Base-by-base conservation (phyloP, 257 asterid genomes). In the Echites panduratus region DNA sequence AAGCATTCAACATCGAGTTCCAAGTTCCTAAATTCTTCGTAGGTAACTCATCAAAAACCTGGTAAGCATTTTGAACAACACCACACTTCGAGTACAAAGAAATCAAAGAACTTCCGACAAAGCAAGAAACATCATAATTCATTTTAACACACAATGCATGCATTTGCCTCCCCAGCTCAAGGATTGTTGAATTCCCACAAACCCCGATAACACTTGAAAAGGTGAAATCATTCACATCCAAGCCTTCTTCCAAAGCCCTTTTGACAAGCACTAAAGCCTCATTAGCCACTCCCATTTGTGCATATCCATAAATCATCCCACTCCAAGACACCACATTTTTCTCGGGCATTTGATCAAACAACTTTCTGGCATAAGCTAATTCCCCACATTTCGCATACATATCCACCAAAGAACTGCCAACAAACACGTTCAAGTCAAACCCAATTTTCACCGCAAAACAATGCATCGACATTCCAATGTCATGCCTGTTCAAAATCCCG, bases 311-410 rank as follows among this genome's bases (percentile, higher is more conserved):
- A 62, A 91, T 91, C 91, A 93, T 85, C 62, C 92, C 90, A 75
- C 87, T 91, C 98, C 97, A 93, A 2, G 97, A 85, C 66, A 93
- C 98, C 69, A 89, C 92, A 82, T 91, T 93, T 73, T 81, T 85
- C 3, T 79, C 86, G 0, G 98, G 96, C 96, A 94, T 91, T 84
- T 80, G 86, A 73, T 91, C 97, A 16, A 94, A 94, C 97, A 91
- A 2, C 78, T 82, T 84, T 82, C 95, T 76, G 7, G 97, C 96
- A 70, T 80, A 78, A 0, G 44, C 74, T 44, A 91, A 68, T 24
- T 74, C 79, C 75, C 91, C 91, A 56, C 94, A 89, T 81, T 93
- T 89, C 0, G 90, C 93, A 26, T 93, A 91, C 97, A 89, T 89
- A 66, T 90, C 94, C 19, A 84, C 92, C 19, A 93, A 57, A 43